Base-by-base conservation (phyloP, 2,329 filamentous ascomycete genomes). In the Cladophialophora chaetospira region DNA sequence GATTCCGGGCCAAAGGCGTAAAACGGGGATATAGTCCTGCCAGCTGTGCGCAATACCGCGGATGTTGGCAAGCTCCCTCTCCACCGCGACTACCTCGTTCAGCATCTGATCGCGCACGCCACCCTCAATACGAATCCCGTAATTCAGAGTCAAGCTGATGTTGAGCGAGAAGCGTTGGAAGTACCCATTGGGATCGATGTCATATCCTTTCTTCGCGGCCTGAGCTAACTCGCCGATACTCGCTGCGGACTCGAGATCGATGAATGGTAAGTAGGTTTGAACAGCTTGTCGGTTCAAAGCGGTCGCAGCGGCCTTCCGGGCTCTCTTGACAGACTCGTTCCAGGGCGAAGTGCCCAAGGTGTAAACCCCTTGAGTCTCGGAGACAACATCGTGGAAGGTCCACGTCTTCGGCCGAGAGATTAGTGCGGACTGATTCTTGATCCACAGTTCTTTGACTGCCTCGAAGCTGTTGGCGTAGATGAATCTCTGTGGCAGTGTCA, bases 291-390 rank as follows among this genome's bases (percentile, higher is more conserved):
- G 81, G 69, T 91, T 91, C 10, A 93, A 78, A 0, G 89, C 88
- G 0, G 88, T 90, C 2, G 87, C 88, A 1, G 88, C 89, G 0
- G 87, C 88, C 74, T 90, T 91, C 59, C 89, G 82, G 10, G 88
- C 82, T 15, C 80, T 77, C 70, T 91, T 92, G 73, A 87, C 89
- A 1, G 85, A 89, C 46, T 90, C 88, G 61, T 91, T 87, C 86
- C 88, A 93, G 0, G 89, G 88, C 0, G 88, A 91, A 0, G 88
- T 91, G 1, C 89, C 89, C 57, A 93, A 89, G 0, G 88, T 92
- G 71, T 90, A 88, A 17, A 57, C 47, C 3, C 88, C 88, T 64
- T 90, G 86, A 0, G 87, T 88, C 29, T 79, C 83, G 2, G 88
- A 90, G 3, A 91, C 86, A 2, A 91, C 85, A 3, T 82, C 88